phyloP scores from a whole-genome alignment of 768 basidiomycete genomes.

The Melanogaster broomeanus region DNA sequence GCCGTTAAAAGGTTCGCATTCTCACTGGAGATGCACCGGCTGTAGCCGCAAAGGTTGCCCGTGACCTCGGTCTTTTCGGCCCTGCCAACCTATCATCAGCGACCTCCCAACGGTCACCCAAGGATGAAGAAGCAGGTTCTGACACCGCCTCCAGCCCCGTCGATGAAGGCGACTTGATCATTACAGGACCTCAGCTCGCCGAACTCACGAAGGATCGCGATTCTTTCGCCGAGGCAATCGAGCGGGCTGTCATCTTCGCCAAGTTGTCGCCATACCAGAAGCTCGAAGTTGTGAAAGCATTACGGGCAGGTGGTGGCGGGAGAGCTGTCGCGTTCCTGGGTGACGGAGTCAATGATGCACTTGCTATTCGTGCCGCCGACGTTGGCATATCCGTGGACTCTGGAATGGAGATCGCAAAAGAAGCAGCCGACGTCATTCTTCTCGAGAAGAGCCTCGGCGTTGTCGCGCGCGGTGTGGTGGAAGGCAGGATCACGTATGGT shows the following conservation, averaged over 20 bases:
- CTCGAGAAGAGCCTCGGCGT: constrained; percentile 38
- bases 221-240: constrained; percentile 27
- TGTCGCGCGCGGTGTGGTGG: constrained; percentile 33
- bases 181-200: constrained; percentile 29
- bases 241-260: constrained; percentile 33
- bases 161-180: constrained; percentile 25
- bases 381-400: constrained; percentile 37
- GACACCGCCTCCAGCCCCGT: constrained; percentile 3
- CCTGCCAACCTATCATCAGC: constrained; percentile 15
- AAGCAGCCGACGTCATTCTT: constrained; percentile 38
- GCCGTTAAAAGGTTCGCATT: constrained; percentile 32
- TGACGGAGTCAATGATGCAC: constrained; percentile 33
- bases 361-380: constrained; percentile 33
- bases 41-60: constrained; percentile 39
- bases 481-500: constrained; percentile 34
- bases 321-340: constrained; percentile 34
- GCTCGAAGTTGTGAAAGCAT: constrained; percentile 33
- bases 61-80: constrained; percentile 35
- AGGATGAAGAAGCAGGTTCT: constrained; percentile 28
- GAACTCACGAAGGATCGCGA: constrained; percentile 30
- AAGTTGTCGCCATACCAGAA: constrained; percentile 35
- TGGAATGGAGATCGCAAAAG: constrained; percentile 37
- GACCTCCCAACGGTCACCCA: constrained; percentile 5
- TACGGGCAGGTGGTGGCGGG: constrained; percentile 24
- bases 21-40: constrained; percentile 37